A percentile compares a stretch with the other conserved stretches of the same genome.
Conservation (phyloP, 1,284 basidiomycete genomes). For the Pyrrhoderma lamaoense region DNA sequence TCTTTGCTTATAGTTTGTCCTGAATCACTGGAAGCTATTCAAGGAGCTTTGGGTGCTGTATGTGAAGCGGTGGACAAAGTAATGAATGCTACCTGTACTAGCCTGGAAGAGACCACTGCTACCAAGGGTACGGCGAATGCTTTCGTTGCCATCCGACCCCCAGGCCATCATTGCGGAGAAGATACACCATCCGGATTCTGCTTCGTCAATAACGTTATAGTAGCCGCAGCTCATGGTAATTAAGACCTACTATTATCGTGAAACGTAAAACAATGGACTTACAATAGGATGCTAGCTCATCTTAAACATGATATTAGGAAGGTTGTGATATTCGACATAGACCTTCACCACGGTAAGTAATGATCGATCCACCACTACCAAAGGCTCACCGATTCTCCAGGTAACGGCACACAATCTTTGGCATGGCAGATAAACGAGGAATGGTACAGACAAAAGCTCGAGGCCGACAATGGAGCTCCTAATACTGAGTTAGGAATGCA, state of each 20-base stretch:
- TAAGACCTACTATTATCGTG: background rate
- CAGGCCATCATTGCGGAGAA: conserved; percentile 89
- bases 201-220: conserved; percentile 85
- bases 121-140: conserved; percentile 35
- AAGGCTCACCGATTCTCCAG: conserved; percentile 31
- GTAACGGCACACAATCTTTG: conserved; percentile 91
- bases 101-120: background rate
- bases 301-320: conserved; percentile 73
- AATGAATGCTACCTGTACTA: conserved; percentile 26
- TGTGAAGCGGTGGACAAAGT: conserved; percentile 79
- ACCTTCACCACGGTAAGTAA: conserved; percentile 78
- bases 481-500: conserved; percentile 46
- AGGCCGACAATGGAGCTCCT: conserved; percentile 34
- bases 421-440: conserved; percentile 91
- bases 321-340: conserved; percentile 87
- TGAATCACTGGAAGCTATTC: conserved; percentile 62
- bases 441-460: conserved; percentile 60
- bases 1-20: conserved; percentile 51
- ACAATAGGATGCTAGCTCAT: conserved; percentile 75
- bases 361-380: conserved; percentile 1
- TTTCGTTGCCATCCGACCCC: conserved; percentile 82
- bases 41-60: conserved; percentile 70
- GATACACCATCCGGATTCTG: conserved; percentile 87
- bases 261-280: too few species aligned
- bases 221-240: conserved; percentile 85